phyloP scores from a whole-genome alignment of 345 rosid genomes.

The Eucalyptus erythrocorys region DNA sequence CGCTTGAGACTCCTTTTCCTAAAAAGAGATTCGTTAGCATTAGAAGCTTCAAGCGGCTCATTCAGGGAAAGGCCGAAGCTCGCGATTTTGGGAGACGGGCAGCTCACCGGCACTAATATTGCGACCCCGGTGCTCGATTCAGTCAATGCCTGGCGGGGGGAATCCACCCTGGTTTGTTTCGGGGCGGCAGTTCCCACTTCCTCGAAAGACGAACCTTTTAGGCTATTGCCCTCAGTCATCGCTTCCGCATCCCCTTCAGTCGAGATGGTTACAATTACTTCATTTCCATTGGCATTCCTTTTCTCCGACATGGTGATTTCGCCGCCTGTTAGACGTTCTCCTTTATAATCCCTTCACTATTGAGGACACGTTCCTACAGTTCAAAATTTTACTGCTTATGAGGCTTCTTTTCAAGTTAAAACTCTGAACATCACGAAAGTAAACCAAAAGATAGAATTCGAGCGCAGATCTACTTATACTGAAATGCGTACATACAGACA shows the following conservation, averaged over 20 bases:
- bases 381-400: neutral
- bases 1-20: conserved; percentile 34
- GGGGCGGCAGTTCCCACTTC: neutral
- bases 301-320: conserved; percentile 29
- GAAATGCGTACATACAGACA: neutral
- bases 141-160: neutral
- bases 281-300: conserved; percentile 7
- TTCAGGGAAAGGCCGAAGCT: conserved; percentile 20
- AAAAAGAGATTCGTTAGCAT: conserved; percentile 17
- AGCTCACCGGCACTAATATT: conserved; percentile 12
- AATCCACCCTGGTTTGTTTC: neutral
- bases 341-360: neutral
- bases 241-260: conserved; percentile 16
- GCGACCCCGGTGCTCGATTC: conserved; percentile 2
- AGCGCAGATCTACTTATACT: neutral
- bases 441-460: neutral
- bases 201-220: conserved; percentile 11
- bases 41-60: conserved; percentile 55
- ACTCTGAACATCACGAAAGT: neutral
- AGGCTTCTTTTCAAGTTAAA: neutral
- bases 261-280: conserved; percentile 46
- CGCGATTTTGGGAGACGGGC: conserved; percentile 39
- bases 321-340: neutral
- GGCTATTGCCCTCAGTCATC: neutral
- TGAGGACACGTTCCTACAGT: neutral